Base-by-base conservation (phyloP, 495 filamentous ascomycete species). In the Hypoxylon rickii region DNA sequence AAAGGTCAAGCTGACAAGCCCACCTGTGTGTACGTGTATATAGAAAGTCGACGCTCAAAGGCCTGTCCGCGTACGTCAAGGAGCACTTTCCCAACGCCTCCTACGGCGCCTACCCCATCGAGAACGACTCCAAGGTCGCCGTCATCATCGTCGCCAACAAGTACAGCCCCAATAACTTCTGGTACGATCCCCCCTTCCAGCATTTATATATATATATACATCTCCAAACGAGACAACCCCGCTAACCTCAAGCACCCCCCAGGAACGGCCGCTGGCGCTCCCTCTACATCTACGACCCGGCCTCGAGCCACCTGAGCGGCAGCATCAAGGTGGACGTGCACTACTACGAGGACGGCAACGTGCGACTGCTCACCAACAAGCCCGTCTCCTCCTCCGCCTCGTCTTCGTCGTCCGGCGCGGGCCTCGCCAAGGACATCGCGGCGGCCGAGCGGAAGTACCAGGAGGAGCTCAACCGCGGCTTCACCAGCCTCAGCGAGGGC, bases 281-380 rank as follows among this genome's bases (percentile, higher is more conserved):
- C 33, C 80, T 86, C 42, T 97, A 97, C 76, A 82, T 87, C 69
- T 87, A 88, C 73, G 76, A 79, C 55, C 87, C 87, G 8, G 73
- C 84, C 4, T 83, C 74, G 45, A 82, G 68, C 67, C 80, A 71
- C 38, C 75, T 92, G 10, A 77, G 80, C 8, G 89, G 89, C 45
- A 77, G 73, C 46, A 81, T 92, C 67, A 88, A 88, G 60, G 87
- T 92, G 24, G 89, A 94, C 67, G 93, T 99, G 38, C 95, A 99
- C 79, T 99, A 99, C 82, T 99, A 97, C 79, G 95, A 99, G 74
- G 95, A 99, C 73, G 95, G 95, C 33, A 99, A 99, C 65, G 95
- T 99, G 37, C 84, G 94, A 1, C 80, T 99, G 36, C 79, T 89
- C 54, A 96, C 92, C 10, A 85, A 78, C 61, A 97, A 97, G 76